These are phyloP conservation scores for Tolypocladium paradoxum DNA, from an alignment of 2,329 filamentous ascomycete species.

Conservation along the genomic window DNA sequence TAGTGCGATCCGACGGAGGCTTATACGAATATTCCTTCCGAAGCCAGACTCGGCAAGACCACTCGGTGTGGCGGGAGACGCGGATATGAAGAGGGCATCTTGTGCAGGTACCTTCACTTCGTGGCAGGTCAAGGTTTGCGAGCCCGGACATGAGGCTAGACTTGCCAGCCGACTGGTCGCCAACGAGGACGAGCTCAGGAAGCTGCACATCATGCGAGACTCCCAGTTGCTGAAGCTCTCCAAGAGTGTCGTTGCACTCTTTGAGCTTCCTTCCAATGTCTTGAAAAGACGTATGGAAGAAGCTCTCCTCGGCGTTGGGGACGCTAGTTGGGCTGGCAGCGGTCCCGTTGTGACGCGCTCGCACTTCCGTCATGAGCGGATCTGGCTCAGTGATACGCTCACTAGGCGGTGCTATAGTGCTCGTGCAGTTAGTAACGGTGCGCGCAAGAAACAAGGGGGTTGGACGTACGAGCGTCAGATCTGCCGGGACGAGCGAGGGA, in stretches of 20 bases:
- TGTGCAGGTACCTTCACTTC: slow-evolving; percentile 64
- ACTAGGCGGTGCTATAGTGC: slow-evolving; percentile 24
- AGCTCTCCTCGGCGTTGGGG: slow-evolving; percentile 22
- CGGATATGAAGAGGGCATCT: slow-evolving; percentile 73
- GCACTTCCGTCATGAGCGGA: slow-evolving; percentile 26
- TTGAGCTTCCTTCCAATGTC: slow-evolving; percentile 55
- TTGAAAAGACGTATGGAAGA: slow-evolving; percentile 31
- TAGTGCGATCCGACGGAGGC: slow-evolving; percentile 24
- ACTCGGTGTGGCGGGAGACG: slow-evolving; percentile 45
- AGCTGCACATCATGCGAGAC: slow-evolving; percentile 61
- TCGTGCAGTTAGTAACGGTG: slow-evolving; percentile 4
- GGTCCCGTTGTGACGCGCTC: slow-evolving; percentile 14
- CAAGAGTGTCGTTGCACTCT: slow-evolving; percentile 53
- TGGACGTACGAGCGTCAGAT: slow-evolving; percentile 28
- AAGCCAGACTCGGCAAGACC: slow-evolving; percentile 59
- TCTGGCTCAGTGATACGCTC: slow-evolving; percentile 23
- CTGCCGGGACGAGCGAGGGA: slow-evolving; percentile 17
- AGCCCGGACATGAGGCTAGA: slow-evolving; percentile 57
- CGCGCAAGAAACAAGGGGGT: neutral
- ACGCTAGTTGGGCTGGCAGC: slow-evolving; percentile 12
- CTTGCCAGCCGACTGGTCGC: slow-evolving; percentile 79
- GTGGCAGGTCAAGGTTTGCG: slow-evolving; percentile 59
- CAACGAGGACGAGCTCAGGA: slow-evolving; percentile 72
- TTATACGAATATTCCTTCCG: slow-evolving; percentile 53
- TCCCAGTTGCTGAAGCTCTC: slow-evolving; percentile 59